phyloP scores from a whole-genome alignment of 306 rosid species.

The Hippophae rhamnoides region DNA sequence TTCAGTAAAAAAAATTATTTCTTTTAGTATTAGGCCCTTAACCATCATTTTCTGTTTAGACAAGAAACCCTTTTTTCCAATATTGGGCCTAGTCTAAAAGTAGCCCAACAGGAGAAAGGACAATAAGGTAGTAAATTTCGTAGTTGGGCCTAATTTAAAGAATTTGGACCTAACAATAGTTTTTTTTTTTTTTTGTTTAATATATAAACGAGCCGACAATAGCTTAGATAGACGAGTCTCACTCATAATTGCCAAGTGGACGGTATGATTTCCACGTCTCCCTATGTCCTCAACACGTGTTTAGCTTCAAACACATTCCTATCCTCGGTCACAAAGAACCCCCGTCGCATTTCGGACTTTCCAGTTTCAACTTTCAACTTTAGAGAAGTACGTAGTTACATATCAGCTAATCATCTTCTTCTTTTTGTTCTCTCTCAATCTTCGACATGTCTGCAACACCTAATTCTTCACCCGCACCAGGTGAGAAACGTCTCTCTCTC shows the following conservation, averaged over 20 bases:
- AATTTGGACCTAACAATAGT: no score
- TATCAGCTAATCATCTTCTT: neutral
- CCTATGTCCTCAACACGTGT: constrained; percentile 29
- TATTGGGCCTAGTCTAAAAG: no score
- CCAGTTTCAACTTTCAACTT: neutral
- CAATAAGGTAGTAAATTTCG: no score
- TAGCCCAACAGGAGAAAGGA: no score
- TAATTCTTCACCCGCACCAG: constrained; percentile 23
- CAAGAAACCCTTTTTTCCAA: no score
- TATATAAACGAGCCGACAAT: no score
- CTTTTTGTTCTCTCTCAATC: constrained; percentile 2
- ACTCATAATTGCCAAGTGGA: constrained; percentile 21
- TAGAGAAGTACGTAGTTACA: neutral
- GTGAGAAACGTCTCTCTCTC: constrained; percentile 8
- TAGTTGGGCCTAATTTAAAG: no score
- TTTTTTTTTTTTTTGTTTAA: no score
- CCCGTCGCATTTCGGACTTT: neutral
- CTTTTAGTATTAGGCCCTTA: no score
- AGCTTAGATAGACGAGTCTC: neutral
- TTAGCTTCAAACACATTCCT: neutral
- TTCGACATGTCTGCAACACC: constrained; percentile 26
- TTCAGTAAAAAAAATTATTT: no score
- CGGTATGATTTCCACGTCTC: constrained; percentile 40
- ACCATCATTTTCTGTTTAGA: no score
- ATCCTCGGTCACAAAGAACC: neutral